Percentiles rank a stretch among this genome's conserved stretches.
Evolutionary conservation across 805 yeast species (phyloP).

Genomic region (Spathaspora girioi): DNA sequence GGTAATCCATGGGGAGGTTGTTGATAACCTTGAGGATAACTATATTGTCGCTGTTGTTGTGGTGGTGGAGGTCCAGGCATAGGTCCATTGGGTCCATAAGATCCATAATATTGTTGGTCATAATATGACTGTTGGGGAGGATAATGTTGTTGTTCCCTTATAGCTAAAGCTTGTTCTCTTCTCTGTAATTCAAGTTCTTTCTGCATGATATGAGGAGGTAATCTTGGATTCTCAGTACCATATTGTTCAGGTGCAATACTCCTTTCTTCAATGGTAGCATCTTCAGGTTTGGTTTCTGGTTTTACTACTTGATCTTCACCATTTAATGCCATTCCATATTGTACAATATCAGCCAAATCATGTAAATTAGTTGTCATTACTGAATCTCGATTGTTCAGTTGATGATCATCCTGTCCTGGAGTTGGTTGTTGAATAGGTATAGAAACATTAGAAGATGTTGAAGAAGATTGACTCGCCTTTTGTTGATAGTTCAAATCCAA

Average conservation of each 20-base stretch:
- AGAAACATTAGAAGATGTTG: constrained; percentile 2
- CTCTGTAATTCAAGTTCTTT: constrained; percentile 23
- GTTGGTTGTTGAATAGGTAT: constrained; percentile 10
- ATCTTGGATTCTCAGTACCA: background rate
- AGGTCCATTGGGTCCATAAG: background rate
- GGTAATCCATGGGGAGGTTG: constrained; percentile 31
- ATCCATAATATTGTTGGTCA: constrained; percentile 2
- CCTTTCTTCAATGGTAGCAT: background rate
- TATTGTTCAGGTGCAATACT: background rate
- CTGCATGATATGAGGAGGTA: constrained; percentile 13
- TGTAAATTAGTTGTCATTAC: constrained; percentile 19
- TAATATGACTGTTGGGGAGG: constrained; percentile 4
- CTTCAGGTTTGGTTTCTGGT: background rate
- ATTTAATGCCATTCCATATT: constrained; percentile 32
- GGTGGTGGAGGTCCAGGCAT: background rate
- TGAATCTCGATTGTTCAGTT: constrained; percentile 12
- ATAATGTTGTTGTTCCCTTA: constrained; percentile 14
- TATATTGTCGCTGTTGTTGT: background rate
- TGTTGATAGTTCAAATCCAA: constrained; percentile 1
- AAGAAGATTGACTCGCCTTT: background rate
- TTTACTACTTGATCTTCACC: constrained; percentile 15
- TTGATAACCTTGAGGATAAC: constrained; percentile 26
- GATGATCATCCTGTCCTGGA: background rate
- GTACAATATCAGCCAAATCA: constrained; percentile 36
- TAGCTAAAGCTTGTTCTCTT: constrained; percentile 22